Evolutionary conservation across 2,329 filamentous ascomycete genomes (phyloP), one percentile per base, ranked within the genome.

Genomic region (Chaetoscypha palmicola): DNA sequence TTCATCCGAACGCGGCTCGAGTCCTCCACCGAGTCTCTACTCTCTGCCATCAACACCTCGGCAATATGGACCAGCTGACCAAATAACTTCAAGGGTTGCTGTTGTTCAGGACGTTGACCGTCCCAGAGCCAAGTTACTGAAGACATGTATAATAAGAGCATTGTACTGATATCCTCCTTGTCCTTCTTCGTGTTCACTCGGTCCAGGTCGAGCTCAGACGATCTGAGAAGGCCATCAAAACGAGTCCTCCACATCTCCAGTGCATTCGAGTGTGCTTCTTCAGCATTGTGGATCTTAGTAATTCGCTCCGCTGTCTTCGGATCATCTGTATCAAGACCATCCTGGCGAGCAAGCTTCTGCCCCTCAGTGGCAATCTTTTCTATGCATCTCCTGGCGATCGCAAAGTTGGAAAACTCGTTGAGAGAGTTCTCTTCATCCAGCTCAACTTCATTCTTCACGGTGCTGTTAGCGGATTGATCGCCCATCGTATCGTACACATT

Each of bases 131-230:
- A 35, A 3, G 31, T 22, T 17, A 43, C 4, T 10, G 28, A 28
- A 3, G 36, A 45, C 10, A 39, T 22, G 24, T 45, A 30, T 7
- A 45, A n/a, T 5, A 45, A 21, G 23, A 24, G 35, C 20, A 40
- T 35, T 11, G 22, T 28, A 16, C 24, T 26, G 12, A 45, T 38
- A 4, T 38, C 22, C 12, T 45, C 30, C 21, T 35, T 35, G 20
- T 34, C 22, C 12, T 20, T 19, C 16, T 45, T 20, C 14, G 28
- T 28, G 20, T 40, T 22, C 12, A n/a, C 17, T 4, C 28, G 14
- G n/a, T 10, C 17, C 19, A 35, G 31, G 11, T 20, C 37, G 1
- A 9, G 5, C 17, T 19, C 35, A 9, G 30, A 22, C 11, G 14
- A n/a, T n/a, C n/a, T 28, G 9, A 39, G 14, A 11, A 34, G 19